Conservation (phyloP, 2,329 filamentous ascomycete genomes). For the Sporothrix dimorphospora region DNA sequence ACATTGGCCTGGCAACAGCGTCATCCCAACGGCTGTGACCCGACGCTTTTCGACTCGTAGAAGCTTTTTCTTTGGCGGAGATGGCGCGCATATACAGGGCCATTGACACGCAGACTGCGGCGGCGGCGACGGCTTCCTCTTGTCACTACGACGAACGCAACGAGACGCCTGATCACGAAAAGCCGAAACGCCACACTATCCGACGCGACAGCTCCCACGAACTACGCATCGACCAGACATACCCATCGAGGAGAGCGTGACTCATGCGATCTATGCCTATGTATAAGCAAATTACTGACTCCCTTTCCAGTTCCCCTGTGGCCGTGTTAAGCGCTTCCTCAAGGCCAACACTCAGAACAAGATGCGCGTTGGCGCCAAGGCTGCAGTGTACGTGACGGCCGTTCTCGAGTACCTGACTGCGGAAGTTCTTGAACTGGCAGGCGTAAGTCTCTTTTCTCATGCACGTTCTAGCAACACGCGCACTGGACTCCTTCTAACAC, state of each 20-base stretch:
- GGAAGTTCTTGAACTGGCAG: conserved; percentile 95
- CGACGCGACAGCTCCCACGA: background rate
- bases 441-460: conserved; percentile 58
- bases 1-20: background rate
- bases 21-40: background rate
- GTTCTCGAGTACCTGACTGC: conserved; percentile 98
- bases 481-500: background rate
- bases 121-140: background rate
- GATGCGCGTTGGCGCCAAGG: conserved; percentile 99
- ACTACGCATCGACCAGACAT: background rate
- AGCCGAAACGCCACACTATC: background rate
- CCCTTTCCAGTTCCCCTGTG: conserved; percentile 82
- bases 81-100: background rate
- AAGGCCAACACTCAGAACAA: conserved; percentile 99
- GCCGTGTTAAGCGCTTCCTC: conserved; percentile 99
- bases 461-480: background rate
- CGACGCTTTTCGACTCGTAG: background rate
- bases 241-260: background rate
- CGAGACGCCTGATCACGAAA: background rate
- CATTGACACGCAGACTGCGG: background rate
- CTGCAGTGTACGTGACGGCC: conserved; percentile 95
- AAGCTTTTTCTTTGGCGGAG: background rate
- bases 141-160: background rate
- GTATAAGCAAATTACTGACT: background rate
- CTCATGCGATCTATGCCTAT: background rate